Evolutionary conservation across 2,329 filamentous ascomycete genomes (phyloP).

Genomic region (Knufia fluminis): DNA sequence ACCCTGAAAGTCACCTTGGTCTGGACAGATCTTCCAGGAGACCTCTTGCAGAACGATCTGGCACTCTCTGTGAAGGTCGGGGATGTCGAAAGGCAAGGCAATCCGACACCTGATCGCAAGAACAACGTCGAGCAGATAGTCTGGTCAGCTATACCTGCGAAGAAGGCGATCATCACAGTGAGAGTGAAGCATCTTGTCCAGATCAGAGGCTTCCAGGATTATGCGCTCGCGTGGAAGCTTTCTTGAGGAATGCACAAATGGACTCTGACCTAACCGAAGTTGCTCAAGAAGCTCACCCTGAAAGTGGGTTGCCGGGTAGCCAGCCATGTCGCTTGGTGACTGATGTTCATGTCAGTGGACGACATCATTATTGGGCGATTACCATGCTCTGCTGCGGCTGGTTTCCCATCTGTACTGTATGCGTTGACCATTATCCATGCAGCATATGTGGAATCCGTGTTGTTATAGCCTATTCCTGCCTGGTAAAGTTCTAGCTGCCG

Average conservation of each 20-base stretch:
- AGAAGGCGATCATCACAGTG: not conserved
- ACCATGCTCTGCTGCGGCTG: too few species aligned
- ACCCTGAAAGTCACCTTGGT: conserved; percentile 20
- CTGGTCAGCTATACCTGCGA: conserved; percentile 14
- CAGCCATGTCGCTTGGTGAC: too few species aligned
- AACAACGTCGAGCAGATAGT: conserved; percentile 23
- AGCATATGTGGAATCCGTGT: too few species aligned
- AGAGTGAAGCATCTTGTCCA: not conserved
- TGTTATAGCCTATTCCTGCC: too few species aligned
- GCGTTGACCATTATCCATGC: not conserved
- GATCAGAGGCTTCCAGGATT: not conserved
- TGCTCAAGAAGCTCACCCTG: too few species aligned
- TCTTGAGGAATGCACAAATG: not conserved
- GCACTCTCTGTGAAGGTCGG: conserved; percentile 16
- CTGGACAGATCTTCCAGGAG: conserved; percentile 18
- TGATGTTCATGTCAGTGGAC: too few species aligned
- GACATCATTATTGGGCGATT: too few species aligned
- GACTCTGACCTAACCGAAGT: too few species aligned
- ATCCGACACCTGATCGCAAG: conserved; percentile 11
- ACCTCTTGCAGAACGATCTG: conserved; percentile 18
- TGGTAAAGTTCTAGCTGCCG: too few species aligned
- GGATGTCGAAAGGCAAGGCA: conserved; percentile 17
- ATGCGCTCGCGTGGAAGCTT: not conserved
- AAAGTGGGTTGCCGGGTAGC: too few species aligned
- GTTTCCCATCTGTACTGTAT: too few species aligned